phyloP scores from a whole-genome alignment of 2,329 filamentous ascomycete genomes.

The Fusarium succisae region DNA sequence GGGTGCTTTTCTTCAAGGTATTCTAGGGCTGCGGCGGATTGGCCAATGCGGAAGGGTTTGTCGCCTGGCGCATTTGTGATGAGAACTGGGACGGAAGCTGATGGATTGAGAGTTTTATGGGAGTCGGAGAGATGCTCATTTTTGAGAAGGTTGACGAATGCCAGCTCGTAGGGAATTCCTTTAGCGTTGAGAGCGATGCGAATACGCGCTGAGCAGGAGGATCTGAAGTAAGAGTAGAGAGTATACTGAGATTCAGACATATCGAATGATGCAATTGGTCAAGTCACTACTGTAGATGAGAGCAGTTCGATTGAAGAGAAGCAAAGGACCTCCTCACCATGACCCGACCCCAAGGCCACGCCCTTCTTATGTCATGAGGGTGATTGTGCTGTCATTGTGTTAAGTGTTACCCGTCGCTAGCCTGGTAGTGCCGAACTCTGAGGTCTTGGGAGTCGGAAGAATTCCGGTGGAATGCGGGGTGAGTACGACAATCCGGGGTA shows the following conservation, averaged over 20 bases:
- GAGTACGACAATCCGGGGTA: background rate
- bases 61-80: constrained; percentile 46
- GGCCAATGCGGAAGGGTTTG: constrained; percentile 56
- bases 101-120: constrained; percentile 63
- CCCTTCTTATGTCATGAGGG: constrained; percentile 33
- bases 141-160: constrained; percentile 63
- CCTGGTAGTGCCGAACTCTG: constrained; percentile 29
- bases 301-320: too few species aligned
- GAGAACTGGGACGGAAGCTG: constrained; percentile 63
- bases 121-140: constrained; percentile 58
- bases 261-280: background rate
- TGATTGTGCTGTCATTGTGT: background rate
- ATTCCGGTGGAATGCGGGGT: constrained; percentile 28
- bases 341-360: background rate
- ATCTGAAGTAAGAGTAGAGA: constrained; percentile 70
- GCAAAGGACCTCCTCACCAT: accelerated
- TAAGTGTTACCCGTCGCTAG: constrained; percentile 16
- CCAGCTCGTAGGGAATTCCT: constrained; percentile 56
- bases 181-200: constrained; percentile 69
- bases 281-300: accelerated
- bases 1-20: constrained; percentile 67
- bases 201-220: constrained; percentile 69
- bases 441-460: background rate
- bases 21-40: constrained; percentile 69
- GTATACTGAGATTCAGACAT: constrained; percentile 45